Conservation (phyloP, 1,139 yeast genomes). For the Diutina rugosa region DNA sequence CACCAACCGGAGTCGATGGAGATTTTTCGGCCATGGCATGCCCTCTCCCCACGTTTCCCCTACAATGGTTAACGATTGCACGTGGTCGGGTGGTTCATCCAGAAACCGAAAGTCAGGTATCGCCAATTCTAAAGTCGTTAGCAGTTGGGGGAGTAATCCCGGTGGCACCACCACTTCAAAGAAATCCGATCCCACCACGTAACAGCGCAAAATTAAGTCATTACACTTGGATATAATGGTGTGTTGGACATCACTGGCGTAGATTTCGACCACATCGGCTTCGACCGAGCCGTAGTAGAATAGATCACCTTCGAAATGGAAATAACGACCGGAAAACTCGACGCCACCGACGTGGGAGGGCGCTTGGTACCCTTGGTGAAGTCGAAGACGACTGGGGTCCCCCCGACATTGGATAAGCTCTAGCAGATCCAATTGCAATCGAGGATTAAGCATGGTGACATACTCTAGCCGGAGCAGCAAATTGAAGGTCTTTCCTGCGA, state of each 20-base stretch:
- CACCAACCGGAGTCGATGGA: background rate
- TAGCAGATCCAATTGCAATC: background rate
- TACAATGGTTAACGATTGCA: background rate
- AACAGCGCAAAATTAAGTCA: background rate
- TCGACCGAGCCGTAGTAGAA: background rate
- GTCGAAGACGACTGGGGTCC: background rate
- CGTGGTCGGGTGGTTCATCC: background rate
- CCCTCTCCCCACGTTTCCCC: background rate
- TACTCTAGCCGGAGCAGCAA: background rate
- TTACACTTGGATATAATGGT: background rate
- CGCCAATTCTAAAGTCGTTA: background rate
- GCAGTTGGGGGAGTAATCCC: background rate
- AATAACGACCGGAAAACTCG: background rate
- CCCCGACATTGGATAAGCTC: background rate
- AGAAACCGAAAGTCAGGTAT: background rate
- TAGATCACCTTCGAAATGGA: background rate
- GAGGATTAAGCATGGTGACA: background rate
- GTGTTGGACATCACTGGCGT: background rate
- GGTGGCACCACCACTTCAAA: background rate
- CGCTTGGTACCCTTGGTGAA: background rate
- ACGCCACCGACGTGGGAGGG: background rate
- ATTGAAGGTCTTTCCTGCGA: background rate
- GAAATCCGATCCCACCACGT: background rate
- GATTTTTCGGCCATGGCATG: background rate
- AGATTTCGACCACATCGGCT: background rate